phyloP scores from a whole-genome alignment of 176 grass and related monocot species.

The Bolboschoenus planiculmis region DNA sequence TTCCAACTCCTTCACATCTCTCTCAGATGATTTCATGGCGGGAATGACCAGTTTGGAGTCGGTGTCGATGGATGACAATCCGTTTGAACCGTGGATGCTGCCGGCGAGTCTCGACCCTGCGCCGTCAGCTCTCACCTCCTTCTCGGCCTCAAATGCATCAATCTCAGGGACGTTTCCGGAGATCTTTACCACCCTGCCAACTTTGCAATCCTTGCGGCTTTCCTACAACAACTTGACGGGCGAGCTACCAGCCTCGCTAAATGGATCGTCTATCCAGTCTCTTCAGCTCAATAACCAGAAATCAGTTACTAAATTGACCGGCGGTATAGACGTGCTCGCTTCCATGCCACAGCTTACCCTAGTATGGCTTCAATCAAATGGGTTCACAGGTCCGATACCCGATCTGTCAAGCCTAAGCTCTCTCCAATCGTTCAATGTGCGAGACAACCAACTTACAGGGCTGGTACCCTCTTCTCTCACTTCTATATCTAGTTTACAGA shows the following conservation, averaged over 20 bases:
- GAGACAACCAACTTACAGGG: conserved; percentile 71
- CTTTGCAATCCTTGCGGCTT: conserved; percentile 38
- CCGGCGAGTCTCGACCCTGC: conserved; percentile 22
- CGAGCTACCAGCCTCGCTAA: conserved; percentile 33
- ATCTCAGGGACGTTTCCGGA: conserved; percentile 41
- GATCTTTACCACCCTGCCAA: conserved; percentile 39
- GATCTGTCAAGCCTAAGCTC: conserved; percentile 38
- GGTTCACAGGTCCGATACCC: conserved; percentile 63
- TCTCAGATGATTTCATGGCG: conserved; percentile 46
- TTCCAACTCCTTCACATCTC: conserved; percentile 45
- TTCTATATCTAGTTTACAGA: conserved; percentile 25
- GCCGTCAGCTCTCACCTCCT: conserved; percentile 25
- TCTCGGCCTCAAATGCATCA: conserved; percentile 54
- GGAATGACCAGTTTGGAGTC: conserved; percentile 35
- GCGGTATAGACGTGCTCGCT: conserved; percentile 46
- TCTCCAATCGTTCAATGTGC: conserved; percentile 55
- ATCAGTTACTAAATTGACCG: conserved; percentile 40
- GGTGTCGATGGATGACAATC: conserved; percentile 46
- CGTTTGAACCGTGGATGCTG: conserved; percentile 43
- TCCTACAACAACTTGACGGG: conserved; percentile 68
- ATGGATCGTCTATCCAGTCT: conserved; percentile 31
- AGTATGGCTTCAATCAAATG: conserved; percentile 71
- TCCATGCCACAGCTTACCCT: conserved; percentile 43
- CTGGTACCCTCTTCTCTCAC: conserved; percentile 45
- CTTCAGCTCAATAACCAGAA: conserved; percentile 75